A percentile compares a stretch with the other conserved stretches of the same genome.
Evolutionary conservation across 345 rosid species (phyloP).

Genomic region (sweet orange (Citrus sinensis)): DNA sequence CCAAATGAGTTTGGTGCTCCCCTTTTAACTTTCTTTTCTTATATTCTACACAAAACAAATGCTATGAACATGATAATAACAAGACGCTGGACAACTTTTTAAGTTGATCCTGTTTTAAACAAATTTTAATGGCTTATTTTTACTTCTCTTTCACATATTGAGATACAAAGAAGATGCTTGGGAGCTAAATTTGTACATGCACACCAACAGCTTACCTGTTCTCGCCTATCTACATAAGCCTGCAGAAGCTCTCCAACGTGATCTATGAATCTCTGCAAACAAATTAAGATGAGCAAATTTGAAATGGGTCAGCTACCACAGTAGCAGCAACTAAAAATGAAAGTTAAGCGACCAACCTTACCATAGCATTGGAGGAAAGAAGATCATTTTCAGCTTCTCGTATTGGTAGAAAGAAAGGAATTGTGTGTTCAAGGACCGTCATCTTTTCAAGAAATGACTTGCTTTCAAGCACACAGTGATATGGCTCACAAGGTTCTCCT

Average conservation of each 20-base stretch:
- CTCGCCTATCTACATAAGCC: conserved; percentile 89
- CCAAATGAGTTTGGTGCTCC: not conserved
- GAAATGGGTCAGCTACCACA: not conserved
- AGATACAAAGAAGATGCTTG: too few species aligned
- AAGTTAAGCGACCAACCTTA: conserved; percentile 34
- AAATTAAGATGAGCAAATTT: conserved; percentile 21
- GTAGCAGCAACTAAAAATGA: conserved; percentile 12
- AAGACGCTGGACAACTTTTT: not conserved
- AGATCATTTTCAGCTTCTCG: conserved; percentile 89
- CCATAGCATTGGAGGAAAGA: conserved; percentile 89
- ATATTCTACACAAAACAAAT: not conserved
- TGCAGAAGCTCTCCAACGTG: conserved; percentile 81
- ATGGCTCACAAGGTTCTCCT: conserved; percentile 87
- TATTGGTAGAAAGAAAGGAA: conserved; percentile 91
- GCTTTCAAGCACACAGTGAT: conserved; percentile 89
- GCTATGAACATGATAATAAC: not conserved
- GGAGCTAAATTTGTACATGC: not conserved
- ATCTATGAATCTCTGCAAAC: conserved; percentile 84
- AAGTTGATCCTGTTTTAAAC: not conserved
- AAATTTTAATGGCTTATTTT: not conserved
- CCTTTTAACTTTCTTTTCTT: not conserved
- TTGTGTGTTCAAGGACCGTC: conserved; percentile 88
- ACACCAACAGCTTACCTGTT: conserved; percentile 58
- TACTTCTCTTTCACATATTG: not conserved
- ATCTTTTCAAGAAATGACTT: conserved; percentile 93